Evolutionary conservation across 2,329 filamentous ascomycete species (phyloP).

Genomic region (Berkeleyomyces basicola): DNA sequence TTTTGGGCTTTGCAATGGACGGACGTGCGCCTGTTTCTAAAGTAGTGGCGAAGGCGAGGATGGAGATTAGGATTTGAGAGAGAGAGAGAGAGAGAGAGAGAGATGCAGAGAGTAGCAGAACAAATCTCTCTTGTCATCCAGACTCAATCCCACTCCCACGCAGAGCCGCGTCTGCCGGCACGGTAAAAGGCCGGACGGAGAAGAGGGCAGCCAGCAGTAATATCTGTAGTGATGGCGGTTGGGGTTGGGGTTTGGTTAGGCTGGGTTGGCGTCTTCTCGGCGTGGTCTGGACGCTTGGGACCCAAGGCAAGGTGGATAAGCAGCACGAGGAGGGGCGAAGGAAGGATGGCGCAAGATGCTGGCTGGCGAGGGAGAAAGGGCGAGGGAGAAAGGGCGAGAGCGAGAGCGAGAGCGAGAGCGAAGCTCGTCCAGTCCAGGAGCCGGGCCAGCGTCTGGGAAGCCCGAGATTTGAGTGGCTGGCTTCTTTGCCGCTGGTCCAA

Average conservation of each 20-base stretch:
- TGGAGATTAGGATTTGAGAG: neutral
- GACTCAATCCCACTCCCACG: no score
- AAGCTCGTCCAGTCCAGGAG: no score
- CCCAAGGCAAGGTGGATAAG: neutral
- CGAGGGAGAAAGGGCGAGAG: neutral
- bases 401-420: neutral
- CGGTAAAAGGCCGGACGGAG: no score
- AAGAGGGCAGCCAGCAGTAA: no score
- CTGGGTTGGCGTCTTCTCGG: neutral
- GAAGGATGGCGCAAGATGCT: neutral
- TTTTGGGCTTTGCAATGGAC: neutral
- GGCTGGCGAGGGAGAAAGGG: neutral
- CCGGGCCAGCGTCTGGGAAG: neutral
- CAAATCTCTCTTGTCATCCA: no score
- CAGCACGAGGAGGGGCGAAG: neutral
- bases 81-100: neutral
- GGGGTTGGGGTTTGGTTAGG: neutral
- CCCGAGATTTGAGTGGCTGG: neutral
- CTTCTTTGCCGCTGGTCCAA: neutral
- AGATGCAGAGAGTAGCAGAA: no score
- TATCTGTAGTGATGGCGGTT: neutral
- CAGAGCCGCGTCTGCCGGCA: no score
- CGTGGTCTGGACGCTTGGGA: neutral
- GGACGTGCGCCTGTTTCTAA: slow-evolving; percentile 1
- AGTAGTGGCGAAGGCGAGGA: neutral